These are phyloP conservation scores for Ophiosphaerella korrae DNA, from an alignment of 2,329 filamentous ascomycete genomes.

Conservation along the genomic window DNA sequence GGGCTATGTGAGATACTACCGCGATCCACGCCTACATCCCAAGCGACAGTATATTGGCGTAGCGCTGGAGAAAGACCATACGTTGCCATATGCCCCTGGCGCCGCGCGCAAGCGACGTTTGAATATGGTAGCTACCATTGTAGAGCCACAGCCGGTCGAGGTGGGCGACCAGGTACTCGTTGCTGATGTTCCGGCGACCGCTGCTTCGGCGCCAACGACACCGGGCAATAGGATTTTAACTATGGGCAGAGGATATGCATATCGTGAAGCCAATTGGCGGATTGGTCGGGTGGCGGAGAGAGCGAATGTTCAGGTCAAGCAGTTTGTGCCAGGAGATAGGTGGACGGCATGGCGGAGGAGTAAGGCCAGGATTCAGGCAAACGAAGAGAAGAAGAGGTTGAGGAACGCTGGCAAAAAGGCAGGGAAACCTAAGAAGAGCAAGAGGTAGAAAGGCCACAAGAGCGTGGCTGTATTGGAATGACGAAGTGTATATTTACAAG, in stretches of 20 bases:
- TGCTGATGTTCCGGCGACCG: constrained; percentile 20
- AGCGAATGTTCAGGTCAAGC: constrained; percentile 60
- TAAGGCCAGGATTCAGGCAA: constrained; percentile 56
- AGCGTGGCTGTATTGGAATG: too few species aligned
- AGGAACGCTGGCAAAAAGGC: constrained; percentile 51
- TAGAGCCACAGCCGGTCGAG: constrained; percentile 32
- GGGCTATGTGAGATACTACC: constrained; percentile 97
- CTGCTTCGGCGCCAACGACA: constrained; percentile 35
- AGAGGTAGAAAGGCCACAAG: background rate
- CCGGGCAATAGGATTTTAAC: constrained; percentile 33
- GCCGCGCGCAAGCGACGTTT: constrained; percentile 76
- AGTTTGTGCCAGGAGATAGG: constrained; percentile 63
- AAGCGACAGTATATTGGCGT: constrained; percentile 95
- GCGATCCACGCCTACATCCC: constrained; percentile 80
- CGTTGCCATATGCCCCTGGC: constrained; percentile 76
- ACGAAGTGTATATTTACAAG: too few species aligned
- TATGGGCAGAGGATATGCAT: constrained; percentile 63
- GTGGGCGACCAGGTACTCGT: constrained; percentile 22
- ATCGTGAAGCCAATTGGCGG: constrained; percentile 69
- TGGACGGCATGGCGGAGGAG: constrained; percentile 70
- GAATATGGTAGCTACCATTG: constrained; percentile 66
- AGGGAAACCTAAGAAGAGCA: constrained; percentile 32
- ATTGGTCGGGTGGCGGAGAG: constrained; percentile 68
- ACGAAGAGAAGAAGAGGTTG: constrained; percentile 61
- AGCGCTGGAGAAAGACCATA: constrained; percentile 80